These are phyloP conservation scores for Pilatotrama ljubarskyi DNA, from an alignment of 768 basidiomycete genomes.

Conservation along the genomic window DNA sequence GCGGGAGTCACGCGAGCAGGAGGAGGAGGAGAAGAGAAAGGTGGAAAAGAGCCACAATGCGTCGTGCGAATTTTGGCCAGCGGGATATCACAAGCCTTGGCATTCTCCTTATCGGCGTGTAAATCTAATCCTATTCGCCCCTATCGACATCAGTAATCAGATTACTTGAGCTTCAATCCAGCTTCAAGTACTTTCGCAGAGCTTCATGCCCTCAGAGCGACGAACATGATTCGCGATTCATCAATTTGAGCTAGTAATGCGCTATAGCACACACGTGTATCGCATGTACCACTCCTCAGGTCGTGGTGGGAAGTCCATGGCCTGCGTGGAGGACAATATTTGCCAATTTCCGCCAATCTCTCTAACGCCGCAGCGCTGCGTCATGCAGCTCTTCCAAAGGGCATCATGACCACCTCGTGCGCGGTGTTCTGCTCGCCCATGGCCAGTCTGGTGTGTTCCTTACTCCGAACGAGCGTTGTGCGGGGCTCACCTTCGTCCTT, in stretches of 20 bases:
- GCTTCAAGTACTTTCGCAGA: neutral
- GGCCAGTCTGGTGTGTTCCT: neutral
- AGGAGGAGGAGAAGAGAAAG: neutral
- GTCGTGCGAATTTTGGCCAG: conserved; percentile 12
- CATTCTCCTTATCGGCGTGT: neutral
- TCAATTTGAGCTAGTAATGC: neutral
- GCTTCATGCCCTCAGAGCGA: neutral
- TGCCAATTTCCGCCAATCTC: neutral
- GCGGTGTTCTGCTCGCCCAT: neutral
- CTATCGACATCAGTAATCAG: neutral
- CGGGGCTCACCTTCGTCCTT: neutral
- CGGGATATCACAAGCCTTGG: conserved; percentile 12
- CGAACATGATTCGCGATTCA: neutral
- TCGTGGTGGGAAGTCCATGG: neutral
- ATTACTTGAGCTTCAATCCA: neutral
- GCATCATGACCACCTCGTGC: conserved; percentile 15
- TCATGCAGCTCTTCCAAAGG: conserved; percentile 3
- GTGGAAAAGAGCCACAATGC: conserved; percentile 6
- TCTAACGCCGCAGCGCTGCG: conserved; percentile 17
- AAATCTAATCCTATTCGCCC: neutral
- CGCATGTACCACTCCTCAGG: neutral
- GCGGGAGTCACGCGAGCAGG: conserved; percentile 25
- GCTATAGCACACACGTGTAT: neutral
- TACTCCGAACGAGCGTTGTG: conserved; percentile 6
- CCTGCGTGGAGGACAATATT: neutral